Evolutionary conservation across 108 stramenopile species (phyloP).

Genomic region (Nitzschia sp.): DNA sequence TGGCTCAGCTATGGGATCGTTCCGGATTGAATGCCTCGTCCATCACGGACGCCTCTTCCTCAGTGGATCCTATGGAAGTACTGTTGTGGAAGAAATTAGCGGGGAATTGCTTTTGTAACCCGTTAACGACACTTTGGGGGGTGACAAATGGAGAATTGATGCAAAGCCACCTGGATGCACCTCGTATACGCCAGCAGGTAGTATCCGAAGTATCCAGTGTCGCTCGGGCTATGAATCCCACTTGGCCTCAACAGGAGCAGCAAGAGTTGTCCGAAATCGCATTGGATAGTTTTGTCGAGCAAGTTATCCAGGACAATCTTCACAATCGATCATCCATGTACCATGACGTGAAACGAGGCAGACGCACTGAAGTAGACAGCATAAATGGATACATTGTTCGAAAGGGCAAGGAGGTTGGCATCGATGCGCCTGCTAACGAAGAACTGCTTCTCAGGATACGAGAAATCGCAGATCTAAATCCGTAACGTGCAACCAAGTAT

Average conservation of each 20-base stretch:
- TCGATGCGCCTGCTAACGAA: slow-evolving; percentile 47
- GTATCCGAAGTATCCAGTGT: slow-evolving; percentile 22
- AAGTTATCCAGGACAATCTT: slow-evolving; percentile 58
- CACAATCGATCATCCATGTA: slow-evolving; percentile 73
- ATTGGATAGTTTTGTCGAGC: slow-evolving; percentile 43
- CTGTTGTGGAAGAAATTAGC: slow-evolving; percentile 73
- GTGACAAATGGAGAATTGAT: slow-evolving; percentile 37
- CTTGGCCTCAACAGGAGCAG: background rate
- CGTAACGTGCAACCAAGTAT: no score
- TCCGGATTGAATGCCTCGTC: slow-evolving; percentile 32
- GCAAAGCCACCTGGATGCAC: background rate
- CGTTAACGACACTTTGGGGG: slow-evolving; percentile 45
- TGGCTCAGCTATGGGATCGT: slow-evolving; percentile 36
- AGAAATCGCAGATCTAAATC: slow-evolving; percentile 9
- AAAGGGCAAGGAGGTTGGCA: slow-evolving; percentile 42
- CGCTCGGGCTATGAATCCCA: background rate
- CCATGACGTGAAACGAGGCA: slow-evolving; percentile 45
- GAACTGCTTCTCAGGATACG: slow-evolving; percentile 38
- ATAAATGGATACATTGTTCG: slow-evolving; percentile 69
- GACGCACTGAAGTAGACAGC: slow-evolving; percentile 62
- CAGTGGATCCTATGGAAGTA: slow-evolving; percentile 35
- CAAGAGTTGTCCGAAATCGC: background rate
- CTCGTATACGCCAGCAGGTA: slow-evolving; percentile 7
- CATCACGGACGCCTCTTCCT: background rate
- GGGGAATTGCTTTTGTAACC: slow-evolving; percentile 75